Evolutionary conservation across 2,329 filamentous ascomycete species (phyloP), one percentile per base, ranked within the genome.

Genomic region (Purpureocillium lavendulum): DNA sequence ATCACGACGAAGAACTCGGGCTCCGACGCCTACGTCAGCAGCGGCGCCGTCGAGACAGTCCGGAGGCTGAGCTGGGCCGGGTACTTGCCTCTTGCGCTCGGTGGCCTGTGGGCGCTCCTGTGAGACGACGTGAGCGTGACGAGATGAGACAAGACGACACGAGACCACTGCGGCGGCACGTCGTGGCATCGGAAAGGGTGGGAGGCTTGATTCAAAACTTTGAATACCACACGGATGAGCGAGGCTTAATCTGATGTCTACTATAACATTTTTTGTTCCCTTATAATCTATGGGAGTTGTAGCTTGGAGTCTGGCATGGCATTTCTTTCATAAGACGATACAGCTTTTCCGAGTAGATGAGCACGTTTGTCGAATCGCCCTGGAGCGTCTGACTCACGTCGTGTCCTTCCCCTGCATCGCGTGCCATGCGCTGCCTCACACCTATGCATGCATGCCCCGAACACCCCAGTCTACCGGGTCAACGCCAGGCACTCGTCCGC

Each of bases 1-100:
- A 72, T 81, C 52, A 71, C 71, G 38, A 73, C 68, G 21, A 65
- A 64, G 41, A 55, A 59, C 15, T 60, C 67, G 13, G 62, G 61
- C 45, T 51, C 53, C 41, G 52, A 61, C 31, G 48, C 52, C 10
- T 60, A 60, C 45, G 46, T 52, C 33, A 40, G 54, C 30, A 51
- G 56, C 40, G 50, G 51, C 34, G 57, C 58, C 35, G 45, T 31
- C 16, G 3, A 47, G 33, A 36, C 49, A 2, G 33, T 49, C 5
- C 44, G 39, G 4, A 40, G 45, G 4, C 32, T 53, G 7, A 43
- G 47, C 26, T 62, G 59, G 53, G 40, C 59, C 15, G 64, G 66
- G n/a, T 70, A 64, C 51, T 40, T 69, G 30, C 66, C 70, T 0
- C 39, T 72, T 3, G 37, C 64, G 4, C 33, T 57, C 3, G 64